Percentiles rank a stretch among this genome's conserved stretches.
These are phyloP conservation scores for Pseudogymnoascus destructans DNA, from an alignment of 2,329 filamentous ascomycete genomes.

Conservation along the genomic window DNA sequence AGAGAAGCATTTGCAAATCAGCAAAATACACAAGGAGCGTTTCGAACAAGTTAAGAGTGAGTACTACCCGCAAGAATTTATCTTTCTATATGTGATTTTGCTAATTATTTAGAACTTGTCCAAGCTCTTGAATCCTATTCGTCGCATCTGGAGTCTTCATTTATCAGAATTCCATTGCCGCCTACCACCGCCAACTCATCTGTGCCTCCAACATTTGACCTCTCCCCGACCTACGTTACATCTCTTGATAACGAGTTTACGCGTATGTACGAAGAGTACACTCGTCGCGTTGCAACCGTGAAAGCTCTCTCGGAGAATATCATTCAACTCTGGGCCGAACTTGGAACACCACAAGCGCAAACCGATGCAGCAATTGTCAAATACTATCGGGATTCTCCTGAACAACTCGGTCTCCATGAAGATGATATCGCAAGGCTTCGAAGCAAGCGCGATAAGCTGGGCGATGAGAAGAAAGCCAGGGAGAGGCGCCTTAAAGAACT, in stretches of 20 bases:
- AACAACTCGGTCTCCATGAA: slow-evolving; percentile 85
- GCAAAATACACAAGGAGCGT: slow-evolving; percentile 74
- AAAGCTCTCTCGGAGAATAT: slow-evolving; percentile 68
- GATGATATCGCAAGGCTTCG: slow-evolving; percentile 67
- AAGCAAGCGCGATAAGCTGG: slow-evolving; percentile 63
- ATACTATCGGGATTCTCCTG: slow-evolving; percentile 76
- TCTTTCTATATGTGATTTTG: slow-evolving; percentile 14
- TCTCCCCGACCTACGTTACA: slow-evolving; percentile 80
- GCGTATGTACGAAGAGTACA: slow-evolving; percentile 93
- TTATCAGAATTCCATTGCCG: slow-evolving; percentile 73
- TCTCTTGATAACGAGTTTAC: slow-evolving; percentile 84
- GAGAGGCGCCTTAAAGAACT: slow-evolving; percentile 67
- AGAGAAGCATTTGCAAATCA: slow-evolving; percentile 72
- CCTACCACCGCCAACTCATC: slow-evolving; percentile 66
- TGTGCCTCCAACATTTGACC: slow-evolving; percentile 72
- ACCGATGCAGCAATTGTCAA: slow-evolving; percentile 81
- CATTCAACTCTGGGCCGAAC: slow-evolving; percentile 88
- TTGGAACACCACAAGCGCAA: slow-evolving; percentile 86
- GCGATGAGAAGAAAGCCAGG: slow-evolving; percentile 77
- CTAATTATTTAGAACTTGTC: slow-evolving; percentile 57
- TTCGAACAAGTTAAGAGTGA: slow-evolving; percentile 91
- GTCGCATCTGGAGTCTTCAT: slow-evolving; percentile 81
- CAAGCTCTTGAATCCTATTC: slow-evolving; percentile 92
- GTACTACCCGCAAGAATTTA: slow-evolving; percentile 24
- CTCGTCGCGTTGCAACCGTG: slow-evolving; percentile 63